Evolutionary conservation across 768 basidiomycete species (phyloP), one percentile per base, ranked within the genome.

Genomic region (Dentipellis sp.): DNA sequence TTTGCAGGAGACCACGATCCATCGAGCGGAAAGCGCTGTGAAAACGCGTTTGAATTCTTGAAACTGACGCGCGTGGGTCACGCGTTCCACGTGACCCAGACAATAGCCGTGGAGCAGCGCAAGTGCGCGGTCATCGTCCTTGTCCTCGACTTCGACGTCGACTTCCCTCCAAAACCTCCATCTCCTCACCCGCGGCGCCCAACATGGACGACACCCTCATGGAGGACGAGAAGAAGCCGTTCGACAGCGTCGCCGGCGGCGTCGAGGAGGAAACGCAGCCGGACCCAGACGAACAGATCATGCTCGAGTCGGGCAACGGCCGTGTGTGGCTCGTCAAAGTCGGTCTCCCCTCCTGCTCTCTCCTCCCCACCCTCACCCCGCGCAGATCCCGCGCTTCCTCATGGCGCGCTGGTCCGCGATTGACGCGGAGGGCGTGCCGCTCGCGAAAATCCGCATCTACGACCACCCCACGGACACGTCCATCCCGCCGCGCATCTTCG

Each of bases 271-370:
- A 84, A 48, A 60, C 73, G 1, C 83, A 81, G 65, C 88, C 85
- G 0, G 88, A 91, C 63, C 88, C 88, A 1, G 88, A 93, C 58
- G 89, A 91, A 67, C 78, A 82, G 48, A 74, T 93, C n/a, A 85
- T 89, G 78, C 72, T 90, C 37, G 81, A 87, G 67, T 78, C 83
- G 58, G 84, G 84, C 17, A 80, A 82, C 50, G 86, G 89, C 48
- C 73, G 82, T 59, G 85, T 91, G 16, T 94, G 90, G 91, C 75
- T 91, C 45, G 88, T 91, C 65, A 91, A 91, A 80, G 90, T 89
- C 62, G 62, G 75, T 36, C 42, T 34, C n/a, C 55, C 52, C 61
- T 46, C 46, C 38, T 42, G 52, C 19, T 29, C 51, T 29, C 17
- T 36, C 8, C 10, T 4, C 0, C 47, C 39, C 50, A n/a, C 42